Conservation (phyloP, 352 stramenopile genomes). For the Paralagenidium karlingii region DNA sequence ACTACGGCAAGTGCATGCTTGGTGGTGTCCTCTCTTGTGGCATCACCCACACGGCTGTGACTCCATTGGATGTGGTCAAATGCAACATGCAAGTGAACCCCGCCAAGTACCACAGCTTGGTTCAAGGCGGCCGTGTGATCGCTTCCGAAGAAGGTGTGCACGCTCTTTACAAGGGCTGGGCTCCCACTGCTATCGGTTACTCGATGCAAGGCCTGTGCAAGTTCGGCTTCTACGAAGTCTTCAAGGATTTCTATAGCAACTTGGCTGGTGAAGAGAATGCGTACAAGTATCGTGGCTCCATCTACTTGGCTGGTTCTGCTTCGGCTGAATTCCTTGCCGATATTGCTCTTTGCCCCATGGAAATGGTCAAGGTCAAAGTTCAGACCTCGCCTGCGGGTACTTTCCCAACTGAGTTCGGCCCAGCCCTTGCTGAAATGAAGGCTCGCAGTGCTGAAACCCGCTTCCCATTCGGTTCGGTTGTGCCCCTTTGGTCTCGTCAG, state of each 20-base stretch:
- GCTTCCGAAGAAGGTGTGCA: conserved; percentile 70
- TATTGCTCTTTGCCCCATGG: conserved; percentile 89
- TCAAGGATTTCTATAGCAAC: conserved; percentile 90
- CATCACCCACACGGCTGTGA: conserved; percentile 88
- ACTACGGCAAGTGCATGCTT: conserved; percentile 93
- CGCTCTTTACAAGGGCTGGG: conserved; percentile 87
- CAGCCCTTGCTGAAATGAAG: conserved; percentile 81
- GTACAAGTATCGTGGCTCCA: conserved; percentile 86
- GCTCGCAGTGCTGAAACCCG: conserved; percentile 78
- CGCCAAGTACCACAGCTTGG: conserved; percentile 69
- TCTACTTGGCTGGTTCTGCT: conserved; percentile 87
- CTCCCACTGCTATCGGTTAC: conserved; percentile 87
- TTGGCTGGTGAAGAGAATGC: conserved; percentile 86
- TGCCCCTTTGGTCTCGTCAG: conserved; percentile 85
- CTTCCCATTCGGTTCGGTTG: conserved; percentile 87
- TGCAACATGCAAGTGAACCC: conserved; percentile 92
- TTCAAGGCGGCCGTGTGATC: conserved; percentile 77
- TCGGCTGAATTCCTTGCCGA: conserved; percentile 92
- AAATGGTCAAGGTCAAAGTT: conserved; percentile 93
- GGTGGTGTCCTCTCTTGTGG: conserved; percentile 88
- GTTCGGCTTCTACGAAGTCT: conserved; percentile 94
- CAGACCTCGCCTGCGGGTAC: conserved; percentile 83
- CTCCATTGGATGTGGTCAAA: conserved; percentile 90
- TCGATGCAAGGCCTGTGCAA: conserved; percentile 85
- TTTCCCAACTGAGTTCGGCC: conserved; percentile 81